Evolutionary conservation across 148 eudicot species (phyloP), one percentile per base, ranked within the genome.

Genomic region (Fallopia convolvulus): DNA sequence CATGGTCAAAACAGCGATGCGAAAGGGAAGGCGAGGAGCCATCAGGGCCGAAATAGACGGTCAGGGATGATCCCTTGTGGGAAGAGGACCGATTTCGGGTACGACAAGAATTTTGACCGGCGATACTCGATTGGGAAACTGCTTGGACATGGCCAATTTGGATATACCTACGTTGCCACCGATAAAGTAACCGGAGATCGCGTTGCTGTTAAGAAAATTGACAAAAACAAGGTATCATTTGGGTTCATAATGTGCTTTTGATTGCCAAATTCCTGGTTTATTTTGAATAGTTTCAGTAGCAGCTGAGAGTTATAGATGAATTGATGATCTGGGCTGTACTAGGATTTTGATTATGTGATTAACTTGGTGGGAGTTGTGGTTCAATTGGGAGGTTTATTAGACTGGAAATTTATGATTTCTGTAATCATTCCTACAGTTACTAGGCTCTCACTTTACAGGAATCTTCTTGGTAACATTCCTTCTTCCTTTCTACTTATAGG

Each of bases 111-210:
- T 72, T 94, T 94, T 80, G 94, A 92, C 72, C 55, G 72, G 75
- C 82, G 75, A 50, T 94, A 90, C 81, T 32, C 83, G 7, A 87
- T 88, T 80, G 99, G 99, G 78, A 94, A 88, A 77, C 85, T 94
- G 80, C 87, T 94, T 82, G 99, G 99, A 8, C 99, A 92, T 83
- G 99, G 99, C 6, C 99, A 94, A 83, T 92, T 94, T 91, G 99
- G 99, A 40, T 92, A 90, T 78, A 94, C 99, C 2, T 94, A 94
- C 79, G 92, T 89, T 81, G 99, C 99, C 1, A 91, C 88, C 39
- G 88, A 94, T 85, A 87, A 79, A 80, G 80, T 79, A 70, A 87
- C 84, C 76, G 97, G 89, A n/a, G 90, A 94, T 87, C 99, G 96
- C 82, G 97, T 94, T 82, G 99, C 99, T 48, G 99, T 94, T 74